A percentile compares a stretch with the other conserved stretches of the same genome.
Conservation (phyloP, 2,329 filamentous ascomycete genomes). For the Penicillium sp. region DNA sequence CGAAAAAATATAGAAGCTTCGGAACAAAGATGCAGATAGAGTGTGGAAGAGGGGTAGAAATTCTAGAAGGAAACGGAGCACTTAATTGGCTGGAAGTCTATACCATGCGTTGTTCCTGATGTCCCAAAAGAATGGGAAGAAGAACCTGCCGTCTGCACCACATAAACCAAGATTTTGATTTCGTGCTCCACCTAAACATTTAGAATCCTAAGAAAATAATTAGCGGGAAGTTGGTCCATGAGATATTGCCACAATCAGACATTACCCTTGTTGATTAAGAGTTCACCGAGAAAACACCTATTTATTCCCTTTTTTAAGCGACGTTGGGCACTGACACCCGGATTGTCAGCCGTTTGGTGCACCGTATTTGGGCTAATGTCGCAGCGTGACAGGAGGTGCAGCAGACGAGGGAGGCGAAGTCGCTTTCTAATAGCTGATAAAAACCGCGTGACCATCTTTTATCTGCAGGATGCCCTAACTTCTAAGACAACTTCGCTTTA, state of each 20-base stretch:
- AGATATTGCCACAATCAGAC: no score
- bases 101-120: background rate
- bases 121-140: background rate
- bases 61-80: background rate
- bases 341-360: background rate
- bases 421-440: background rate
- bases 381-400: no score
- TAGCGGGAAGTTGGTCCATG: no score
- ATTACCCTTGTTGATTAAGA: no score
- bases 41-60: background rate
- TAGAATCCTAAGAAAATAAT: no score
- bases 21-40: background rate
- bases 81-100: constrained; percentile 3
- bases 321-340: background rate
- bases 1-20: background rate
- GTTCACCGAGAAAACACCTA: background rate
- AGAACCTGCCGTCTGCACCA: no score
- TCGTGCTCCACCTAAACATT: background rate
- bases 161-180: background rate
- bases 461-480: background rate
- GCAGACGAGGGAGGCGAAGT: background rate
- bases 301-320: background rate
- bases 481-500: background rate
- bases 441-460: background rate
- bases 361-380: no score